Evolutionary conservation across 345 rosid species (phyloP).

Genomic region (Arabidopsis thaliana): DNA sequence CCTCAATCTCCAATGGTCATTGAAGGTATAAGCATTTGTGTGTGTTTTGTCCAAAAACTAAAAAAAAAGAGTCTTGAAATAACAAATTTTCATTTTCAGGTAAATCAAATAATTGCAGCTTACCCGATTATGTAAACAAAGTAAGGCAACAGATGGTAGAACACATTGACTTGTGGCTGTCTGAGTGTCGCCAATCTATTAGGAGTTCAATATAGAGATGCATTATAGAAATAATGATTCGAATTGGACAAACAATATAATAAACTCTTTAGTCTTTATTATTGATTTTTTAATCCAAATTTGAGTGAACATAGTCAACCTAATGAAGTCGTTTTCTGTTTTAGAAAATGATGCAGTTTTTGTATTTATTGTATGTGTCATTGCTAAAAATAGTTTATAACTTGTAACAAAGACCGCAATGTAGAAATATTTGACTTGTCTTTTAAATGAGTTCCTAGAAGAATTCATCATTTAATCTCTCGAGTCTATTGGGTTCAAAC

Average conservation of each 20-base stretch:
- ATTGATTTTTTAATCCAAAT: too few species aligned
- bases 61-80: neutral
- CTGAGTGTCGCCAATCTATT: constrained; percentile 57
- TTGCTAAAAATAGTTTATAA: neutral
- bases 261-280: neutral
- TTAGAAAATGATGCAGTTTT: neutral
- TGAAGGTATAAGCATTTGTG: constrained; percentile 59
- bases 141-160: constrained; percentile 73
- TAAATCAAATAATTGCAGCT: constrained; percentile 67
- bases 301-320: neutral
- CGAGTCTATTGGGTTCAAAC: too few species aligned
- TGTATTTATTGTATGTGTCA: neutral
- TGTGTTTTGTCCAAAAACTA: neutral
- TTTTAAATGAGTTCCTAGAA: neutral
- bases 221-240: neutral
- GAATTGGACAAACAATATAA: neutral
- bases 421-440: too few species aligned
- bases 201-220: constrained; percentile 20
- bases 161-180: constrained; percentile 79
- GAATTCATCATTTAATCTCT: neutral
- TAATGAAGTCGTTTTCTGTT: neutral
- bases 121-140: constrained; percentile 71
- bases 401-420: neutral
- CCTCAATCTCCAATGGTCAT: constrained; percentile 75
- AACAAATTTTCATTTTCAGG: constrained; percentile 50